Percentiles rank a stretch among this genome's conserved stretches.
phyloP scores from a whole-genome alignment of 164 flowering plant species.

The Berberis vulgaris region DNA sequence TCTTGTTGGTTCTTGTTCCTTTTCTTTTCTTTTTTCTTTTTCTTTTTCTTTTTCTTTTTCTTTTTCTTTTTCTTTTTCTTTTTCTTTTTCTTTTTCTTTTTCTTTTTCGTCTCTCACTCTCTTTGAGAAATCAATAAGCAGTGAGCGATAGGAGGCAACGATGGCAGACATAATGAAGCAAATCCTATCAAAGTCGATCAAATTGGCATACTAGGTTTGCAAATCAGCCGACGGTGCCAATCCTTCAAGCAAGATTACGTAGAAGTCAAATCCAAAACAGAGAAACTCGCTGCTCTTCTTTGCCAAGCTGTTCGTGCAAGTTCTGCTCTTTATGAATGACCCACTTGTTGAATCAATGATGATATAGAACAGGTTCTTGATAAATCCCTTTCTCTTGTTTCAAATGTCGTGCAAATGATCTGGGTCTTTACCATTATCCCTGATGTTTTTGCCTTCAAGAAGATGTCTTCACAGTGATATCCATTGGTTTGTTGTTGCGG shows the following conservation, averaged over 20 bases:
- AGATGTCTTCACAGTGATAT: constrained; percentile 43
- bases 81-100: too few relatives aligned
- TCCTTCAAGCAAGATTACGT: constrained; percentile 53
- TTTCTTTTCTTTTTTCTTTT: too few relatives aligned
- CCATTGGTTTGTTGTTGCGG: too few relatives aligned
- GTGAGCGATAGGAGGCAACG: too few relatives aligned
- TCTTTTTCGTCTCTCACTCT: too few relatives aligned
- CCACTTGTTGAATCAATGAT: constrained; percentile 73
- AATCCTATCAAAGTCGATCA: constrained; percentile 56
- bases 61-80: too few relatives aligned
- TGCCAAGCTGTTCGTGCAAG: constrained; percentile 76
- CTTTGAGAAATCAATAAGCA: too few relatives aligned
- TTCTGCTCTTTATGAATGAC: constrained; percentile 75
- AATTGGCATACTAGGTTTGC: constrained; percentile 56
- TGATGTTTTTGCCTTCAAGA: constrained; percentile 56
- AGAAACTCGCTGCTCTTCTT: constrained; percentile 57
- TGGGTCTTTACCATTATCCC: constrained; percentile 85
- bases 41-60: too few relatives aligned
- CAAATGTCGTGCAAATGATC: constrained; percentile 52
- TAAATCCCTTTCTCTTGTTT: constrained; percentile 54
- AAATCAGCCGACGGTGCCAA: constrained; percentile 52
- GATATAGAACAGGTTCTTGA: constrained; percentile 84
- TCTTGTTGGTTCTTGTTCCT: too few relatives aligned
- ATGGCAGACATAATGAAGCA: constrained; percentile 77
- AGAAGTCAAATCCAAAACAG: constrained; percentile 65